Evolutionary conservation across 1,284 basidiomycete genomes (phyloP).

Genomic region (Irpex rosettiformis): DNA sequence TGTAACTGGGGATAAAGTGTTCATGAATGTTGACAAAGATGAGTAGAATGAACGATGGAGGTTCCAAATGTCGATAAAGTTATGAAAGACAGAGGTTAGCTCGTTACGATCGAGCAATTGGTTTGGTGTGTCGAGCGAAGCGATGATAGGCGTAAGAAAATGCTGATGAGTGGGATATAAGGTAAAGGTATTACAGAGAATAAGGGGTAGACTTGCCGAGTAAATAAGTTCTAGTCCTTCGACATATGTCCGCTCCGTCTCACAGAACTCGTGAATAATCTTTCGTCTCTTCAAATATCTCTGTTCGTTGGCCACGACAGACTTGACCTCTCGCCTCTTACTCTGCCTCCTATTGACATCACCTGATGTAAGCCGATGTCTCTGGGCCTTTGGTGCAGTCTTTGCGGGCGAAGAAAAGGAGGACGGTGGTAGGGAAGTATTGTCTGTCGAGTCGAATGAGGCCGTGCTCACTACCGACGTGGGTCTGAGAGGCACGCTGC

Average conservation of each 20-base stretch:
- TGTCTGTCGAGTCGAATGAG: conserved; percentile 58
- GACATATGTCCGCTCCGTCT: conserved; percentile 78
- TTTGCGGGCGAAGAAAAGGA: conserved; percentile 22
- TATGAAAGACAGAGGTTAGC: conserved; percentile 79
- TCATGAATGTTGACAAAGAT: conserved; percentile 49
- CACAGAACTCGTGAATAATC: conserved; percentile 73
- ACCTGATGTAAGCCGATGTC: conserved; percentile 25
- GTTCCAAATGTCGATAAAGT: conserved; percentile 91
- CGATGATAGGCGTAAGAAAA: conserved; percentile 75
- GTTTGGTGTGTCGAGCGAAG: conserved; percentile 58
- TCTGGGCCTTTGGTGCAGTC: conserved; percentile 19
- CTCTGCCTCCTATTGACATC: conserved; percentile 25
- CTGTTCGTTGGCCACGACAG: conserved; percentile 27
- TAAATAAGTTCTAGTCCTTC: conserved; percentile 80
- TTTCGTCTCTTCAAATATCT: conserved; percentile 38
- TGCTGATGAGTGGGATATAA: conserved; percentile 41
- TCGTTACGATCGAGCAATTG: conserved; percentile 68
- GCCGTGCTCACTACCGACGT: conserved; percentile 63
- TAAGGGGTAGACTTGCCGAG: conserved; percentile 45
- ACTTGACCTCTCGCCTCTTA: conserved; percentile 28
- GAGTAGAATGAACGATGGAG: conserved; percentile 78
- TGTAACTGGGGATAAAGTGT: conserved; percentile 23
- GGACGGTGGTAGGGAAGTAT: conserved; percentile 10
- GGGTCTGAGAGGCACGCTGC: conserved; percentile 47
- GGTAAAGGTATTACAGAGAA: background rate